phyloP scores from a whole-genome alignment of 2,329 filamentous ascomycete genomes.

The Bipolaris victoriae region DNA sequence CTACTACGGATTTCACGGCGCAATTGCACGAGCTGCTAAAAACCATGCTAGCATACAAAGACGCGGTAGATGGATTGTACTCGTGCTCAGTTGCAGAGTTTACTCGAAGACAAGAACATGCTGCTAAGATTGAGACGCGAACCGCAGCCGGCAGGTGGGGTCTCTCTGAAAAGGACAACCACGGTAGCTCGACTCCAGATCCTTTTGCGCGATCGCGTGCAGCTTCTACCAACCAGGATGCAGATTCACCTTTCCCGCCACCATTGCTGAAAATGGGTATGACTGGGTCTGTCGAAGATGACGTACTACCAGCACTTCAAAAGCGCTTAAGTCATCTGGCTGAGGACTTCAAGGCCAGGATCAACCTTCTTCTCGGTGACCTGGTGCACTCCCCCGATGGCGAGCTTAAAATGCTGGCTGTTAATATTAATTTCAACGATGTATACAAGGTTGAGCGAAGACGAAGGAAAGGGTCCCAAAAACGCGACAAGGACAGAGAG shows the following conservation, averaged over 20 bases:
- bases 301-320: constrained; percentile 76
- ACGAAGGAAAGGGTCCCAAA: constrained; percentile 55
- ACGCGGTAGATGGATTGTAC: constrained; percentile 92
- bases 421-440: constrained; percentile 99
- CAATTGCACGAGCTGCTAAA: constrained; percentile 93
- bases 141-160: constrained; percentile 71
- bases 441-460: constrained; percentile 81
- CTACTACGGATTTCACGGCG: constrained; percentile 75
- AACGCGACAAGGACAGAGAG: constrained; percentile 39
- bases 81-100: constrained; percentile 95
- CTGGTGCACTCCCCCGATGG: constrained; percentile 91
- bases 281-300: constrained; percentile 58
- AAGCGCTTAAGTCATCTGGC: constrained; percentile 75
- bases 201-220: constrained; percentile 31
- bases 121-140: constrained; percentile 71
- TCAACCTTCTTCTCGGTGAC: constrained; percentile 86
- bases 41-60: constrained; percentile 91
- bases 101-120: constrained; percentile 84
- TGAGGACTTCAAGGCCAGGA: constrained; percentile 74
- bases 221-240: constrained; percentile 33
- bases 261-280: constrained; percentile 44
- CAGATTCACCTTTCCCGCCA: constrained; percentile 53
- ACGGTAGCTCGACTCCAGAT: constrained; percentile 27
- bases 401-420: constrained; percentile 92
- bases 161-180: constrained; percentile 59